Evolutionary conservation across 768 basidiomycete genomes (phyloP).

Genomic region (Leccinum olivaceopallidum): DNA sequence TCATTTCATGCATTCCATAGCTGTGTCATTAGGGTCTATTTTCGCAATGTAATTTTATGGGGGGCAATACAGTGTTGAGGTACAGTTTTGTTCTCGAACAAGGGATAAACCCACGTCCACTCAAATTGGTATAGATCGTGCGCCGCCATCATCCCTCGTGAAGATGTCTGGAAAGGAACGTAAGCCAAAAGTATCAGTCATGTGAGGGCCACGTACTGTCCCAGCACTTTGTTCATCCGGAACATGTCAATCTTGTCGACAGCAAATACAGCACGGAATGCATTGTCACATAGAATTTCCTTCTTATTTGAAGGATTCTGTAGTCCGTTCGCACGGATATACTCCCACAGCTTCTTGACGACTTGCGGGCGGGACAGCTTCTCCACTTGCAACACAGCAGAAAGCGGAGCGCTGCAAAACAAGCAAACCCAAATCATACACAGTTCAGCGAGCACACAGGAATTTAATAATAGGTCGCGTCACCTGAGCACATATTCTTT

Average conservation of each 20-base stretch:
- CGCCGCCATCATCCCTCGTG: conserved; percentile 26
- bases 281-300: conserved; percentile 83
- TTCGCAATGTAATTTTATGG: conserved; percentile 9
- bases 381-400: conserved; percentile 63
- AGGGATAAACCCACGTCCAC: not conserved
- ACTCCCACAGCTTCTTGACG: conserved; percentile 87
- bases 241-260: conserved; percentile 90
- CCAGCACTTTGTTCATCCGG: conserved; percentile 90
- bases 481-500: conserved; percentile 79
- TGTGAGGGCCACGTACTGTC: conserved; percentile 50
- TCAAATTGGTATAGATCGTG: conserved; percentile 1
- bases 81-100: conserved; percentile 13
- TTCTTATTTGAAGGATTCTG: conserved; percentile 85
- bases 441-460: conserved; percentile 1
- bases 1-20: conserved; percentile 1
- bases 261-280: conserved; percentile 72
- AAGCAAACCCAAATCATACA: conserved; percentile 3
- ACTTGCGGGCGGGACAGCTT: conserved; percentile 84
- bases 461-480: not conserved
- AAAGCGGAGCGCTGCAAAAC: conserved; percentile 62
- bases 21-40: conserved; percentile 1
- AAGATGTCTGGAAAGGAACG: conserved; percentile 27
- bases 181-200: conserved; percentile 1
- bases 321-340: conserved; percentile 78
- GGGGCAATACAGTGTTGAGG: conserved; percentile 13